phyloP scores from a whole-genome alignment of 2,329 filamentous ascomycete species.

The Dothistroma pini region DNA sequence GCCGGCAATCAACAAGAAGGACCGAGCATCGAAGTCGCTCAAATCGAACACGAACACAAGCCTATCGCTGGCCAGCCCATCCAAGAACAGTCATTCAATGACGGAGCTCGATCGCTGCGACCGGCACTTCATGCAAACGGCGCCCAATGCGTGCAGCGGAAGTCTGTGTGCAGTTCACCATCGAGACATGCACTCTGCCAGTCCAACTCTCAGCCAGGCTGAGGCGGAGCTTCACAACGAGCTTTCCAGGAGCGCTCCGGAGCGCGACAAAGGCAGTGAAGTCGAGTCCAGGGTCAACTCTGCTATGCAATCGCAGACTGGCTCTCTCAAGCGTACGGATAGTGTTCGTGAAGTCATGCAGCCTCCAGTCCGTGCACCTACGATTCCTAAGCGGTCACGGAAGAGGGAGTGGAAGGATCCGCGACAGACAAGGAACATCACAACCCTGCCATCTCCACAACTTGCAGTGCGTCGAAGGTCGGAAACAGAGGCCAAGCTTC shows the following conservation, averaged over 20 bases:
- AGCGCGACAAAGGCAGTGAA: background rate
- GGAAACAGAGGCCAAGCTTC: conserved; percentile 7
- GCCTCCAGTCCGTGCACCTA: conserved; percentile 33
- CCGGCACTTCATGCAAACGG: conserved; percentile 22
- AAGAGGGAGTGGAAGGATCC: conserved; percentile 37
- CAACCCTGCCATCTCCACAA: conserved; percentile 1
- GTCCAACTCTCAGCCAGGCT: conserved; percentile 48
- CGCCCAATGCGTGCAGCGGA: conserved; percentile 5
- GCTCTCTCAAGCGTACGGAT: conserved; percentile 13
- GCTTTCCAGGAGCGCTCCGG: conserved; percentile 17
- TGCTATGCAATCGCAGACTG: background rate
- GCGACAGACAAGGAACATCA: background rate
- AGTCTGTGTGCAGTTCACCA: background rate
- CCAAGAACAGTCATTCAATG: conserved; percentile 18
- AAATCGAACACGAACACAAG: background rate
- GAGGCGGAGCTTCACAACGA: conserved; percentile 37
- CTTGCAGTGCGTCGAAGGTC: conserved; percentile 12
- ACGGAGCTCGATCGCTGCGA: conserved; percentile 24
- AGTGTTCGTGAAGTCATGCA: conserved; percentile 32
- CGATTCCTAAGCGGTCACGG: conserved; percentile 41
- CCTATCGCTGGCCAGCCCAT: background rate
- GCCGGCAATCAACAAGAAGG: background rate
- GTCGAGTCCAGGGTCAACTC: background rate
- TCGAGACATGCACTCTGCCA: conserved; percentile 19
- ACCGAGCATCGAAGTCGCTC: conserved; percentile 10